phyloP scores from a whole-genome alignment of 2,329 filamentous ascomycete species.

The Sporothrix brasiliensis region DNA sequence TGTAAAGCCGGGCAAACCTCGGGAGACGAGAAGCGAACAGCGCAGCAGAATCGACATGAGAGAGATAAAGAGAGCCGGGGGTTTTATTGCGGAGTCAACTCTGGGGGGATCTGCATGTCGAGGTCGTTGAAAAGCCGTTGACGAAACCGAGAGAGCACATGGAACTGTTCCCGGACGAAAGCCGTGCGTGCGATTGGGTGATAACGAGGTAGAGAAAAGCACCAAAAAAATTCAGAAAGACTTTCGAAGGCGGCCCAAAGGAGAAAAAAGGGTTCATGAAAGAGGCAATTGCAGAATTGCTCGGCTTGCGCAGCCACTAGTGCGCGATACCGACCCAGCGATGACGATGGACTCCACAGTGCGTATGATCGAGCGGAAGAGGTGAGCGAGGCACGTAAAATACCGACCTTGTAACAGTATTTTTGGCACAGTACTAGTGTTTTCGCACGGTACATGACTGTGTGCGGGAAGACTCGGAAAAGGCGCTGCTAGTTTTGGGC shows the following conservation, averaged over 20 bases:
- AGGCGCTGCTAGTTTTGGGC: constrained; percentile 18
- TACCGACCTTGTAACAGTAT: neutral
- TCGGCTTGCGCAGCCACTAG: constrained; percentile 11
- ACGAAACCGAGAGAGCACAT: constrained; percentile 6
- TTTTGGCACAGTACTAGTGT: neutral
- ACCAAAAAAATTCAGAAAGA: constrained; percentile 2
- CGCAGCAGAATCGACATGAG: neutral
- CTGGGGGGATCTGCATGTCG: constrained; percentile 6
- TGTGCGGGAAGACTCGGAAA: constrained; percentile 24
- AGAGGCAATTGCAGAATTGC: constrained; percentile 16
- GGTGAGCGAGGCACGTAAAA: no score
- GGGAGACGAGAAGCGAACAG: constrained; percentile 23
- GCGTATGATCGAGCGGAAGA: neutral
- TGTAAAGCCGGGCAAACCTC: constrained; percentile 28
- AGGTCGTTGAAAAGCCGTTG: neutral
- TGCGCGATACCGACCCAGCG: constrained; percentile 15
- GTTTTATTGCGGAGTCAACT: neutral
- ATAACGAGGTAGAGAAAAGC: neutral
- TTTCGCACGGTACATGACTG: neutral
- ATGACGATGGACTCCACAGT: constrained; percentile 27
- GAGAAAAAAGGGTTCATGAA: constrained; percentile 2
- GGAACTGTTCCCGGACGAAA: constrained; percentile 5
- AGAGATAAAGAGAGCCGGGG: constrained; percentile 15
- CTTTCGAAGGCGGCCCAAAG: constrained; percentile 16
- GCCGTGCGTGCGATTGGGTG: constrained; percentile 2